These are phyloP conservation scores for Scheffersomyces spartinae DNA, from an alignment of 805 yeast species.

Conservation along the genomic window DNA sequence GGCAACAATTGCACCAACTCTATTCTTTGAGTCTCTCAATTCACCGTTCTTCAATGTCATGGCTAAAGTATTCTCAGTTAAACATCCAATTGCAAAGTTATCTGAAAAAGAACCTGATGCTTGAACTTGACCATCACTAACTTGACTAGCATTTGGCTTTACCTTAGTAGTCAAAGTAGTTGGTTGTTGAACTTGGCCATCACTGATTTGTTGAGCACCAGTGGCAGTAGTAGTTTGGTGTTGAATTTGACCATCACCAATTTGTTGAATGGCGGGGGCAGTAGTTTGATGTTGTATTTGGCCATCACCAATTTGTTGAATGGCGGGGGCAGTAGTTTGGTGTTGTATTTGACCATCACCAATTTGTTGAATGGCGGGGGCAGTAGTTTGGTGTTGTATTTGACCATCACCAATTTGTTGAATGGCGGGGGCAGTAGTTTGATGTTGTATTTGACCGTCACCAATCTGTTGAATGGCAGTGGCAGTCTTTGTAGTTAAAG, in stretches of 20 bases:
- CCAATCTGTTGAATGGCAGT: constrained; percentile 42
- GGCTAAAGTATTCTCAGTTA: constrained; percentile 37
- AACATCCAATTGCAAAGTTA: too few relatives aligned
- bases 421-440: constrained; percentile 16
- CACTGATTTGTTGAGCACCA: constrained; percentile 8
- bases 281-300: constrained; percentile 27
- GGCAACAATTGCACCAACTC: constrained; percentile 72
- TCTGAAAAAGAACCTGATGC: constrained; percentile 16
- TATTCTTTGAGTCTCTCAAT: constrained; percentile 47
- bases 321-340: constrained; percentile 16
- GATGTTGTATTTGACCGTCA: constrained; percentile 53
- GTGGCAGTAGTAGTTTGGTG: constrained; percentile 15
- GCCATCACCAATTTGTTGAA: constrained; percentile 24
- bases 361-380: constrained; percentile 20
- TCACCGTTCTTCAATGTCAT: constrained; percentile 40
- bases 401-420: constrained; percentile 33
- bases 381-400: constrained; percentile 35
- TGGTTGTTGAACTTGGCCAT: constrained; percentile 11
- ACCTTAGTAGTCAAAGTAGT: constrained; percentile 9
- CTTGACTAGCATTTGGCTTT: constrained; percentile 28
- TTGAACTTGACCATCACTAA: constrained; percentile 36
- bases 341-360: constrained; percentile 20
- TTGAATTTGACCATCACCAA: constrained; percentile 21
- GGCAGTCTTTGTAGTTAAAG: constrained; percentile 16
- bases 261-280: constrained; percentile 16